Percentiles rank a stretch among this genome's conserved stretches.
Conservation (phyloP, 345 rosid species). For the Crucihimalaya himalaica region DNA sequence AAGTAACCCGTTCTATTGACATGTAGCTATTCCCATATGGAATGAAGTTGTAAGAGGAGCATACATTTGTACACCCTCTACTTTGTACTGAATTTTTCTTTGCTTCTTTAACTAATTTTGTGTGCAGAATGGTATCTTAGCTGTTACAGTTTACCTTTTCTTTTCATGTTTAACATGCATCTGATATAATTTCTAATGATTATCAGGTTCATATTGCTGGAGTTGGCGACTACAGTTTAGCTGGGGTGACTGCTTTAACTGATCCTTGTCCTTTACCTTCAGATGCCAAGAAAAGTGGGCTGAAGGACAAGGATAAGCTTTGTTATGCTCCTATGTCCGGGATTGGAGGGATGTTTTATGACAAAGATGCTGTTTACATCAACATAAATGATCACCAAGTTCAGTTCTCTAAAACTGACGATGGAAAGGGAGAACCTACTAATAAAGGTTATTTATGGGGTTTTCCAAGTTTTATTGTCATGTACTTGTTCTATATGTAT, state of each 20-base stretch:
- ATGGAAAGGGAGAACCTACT: constrained; percentile 51
- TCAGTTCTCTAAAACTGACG: constrained; percentile 77
- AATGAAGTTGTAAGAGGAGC: constrained; percentile 6
- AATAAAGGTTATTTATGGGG: constrained; percentile 57
- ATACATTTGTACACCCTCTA: not conserved
- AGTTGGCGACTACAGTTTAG: constrained; percentile 87
- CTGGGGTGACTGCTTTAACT: constrained; percentile 72
- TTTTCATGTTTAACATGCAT: constrained; percentile 15
- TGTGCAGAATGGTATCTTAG: constrained; percentile 10
- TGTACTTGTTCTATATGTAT: not conserved
- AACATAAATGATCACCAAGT: constrained; percentile 87
- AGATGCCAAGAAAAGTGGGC: constrained; percentile 80
- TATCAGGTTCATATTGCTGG: constrained; percentile 97
- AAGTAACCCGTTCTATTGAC: not conserved
- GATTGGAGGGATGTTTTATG: constrained; percentile 91
- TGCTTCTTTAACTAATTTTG: constrained; percentile 17
- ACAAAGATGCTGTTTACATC: constrained; percentile 97
- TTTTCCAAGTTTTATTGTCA: constrained; percentile 20
- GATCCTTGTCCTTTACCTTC: constrained; percentile 99
- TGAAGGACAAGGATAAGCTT: constrained; percentile 86
- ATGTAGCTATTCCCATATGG: constrained; percentile 4
- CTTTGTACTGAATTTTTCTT: not conserved
- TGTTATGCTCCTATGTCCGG: constrained; percentile 99
- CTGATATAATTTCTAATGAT: constrained; percentile 17
- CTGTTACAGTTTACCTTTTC: constrained; percentile 21